Evolutionary conservation across 2,329 filamentous ascomycete species (phyloP), one percentile per base, ranked within the genome.

Genomic region (Beauveria sp.): DNA sequence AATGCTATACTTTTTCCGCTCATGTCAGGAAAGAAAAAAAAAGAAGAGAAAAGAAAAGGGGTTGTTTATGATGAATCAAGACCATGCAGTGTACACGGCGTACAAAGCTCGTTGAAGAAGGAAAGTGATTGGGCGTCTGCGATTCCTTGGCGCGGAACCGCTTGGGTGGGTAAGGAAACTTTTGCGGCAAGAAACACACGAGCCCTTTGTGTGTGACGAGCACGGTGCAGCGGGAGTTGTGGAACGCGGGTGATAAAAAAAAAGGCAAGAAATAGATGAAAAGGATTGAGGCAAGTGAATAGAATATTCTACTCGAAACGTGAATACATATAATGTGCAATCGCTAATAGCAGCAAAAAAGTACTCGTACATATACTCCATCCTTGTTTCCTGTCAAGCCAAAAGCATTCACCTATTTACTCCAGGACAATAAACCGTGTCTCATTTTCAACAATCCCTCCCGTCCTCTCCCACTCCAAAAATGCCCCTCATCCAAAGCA

Each of bases 331-430:
- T 34, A 40, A 46, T 49, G 45, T 49, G 16, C 5, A 38, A 42
- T 49, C 55, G 55, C 55, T 58, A 58, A 58, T n/a, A 58, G 55
- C 55, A 58, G 49, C 34, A 20, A 34, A 34, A 38, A 40, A 5
- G 22, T 48, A 10, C 5, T 40, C 28, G 3, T 40, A n/a, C 43
- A 45, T 9, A 26, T 26, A 58, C 43, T 58, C 55, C 55, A 24
- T 24, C 45, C 55, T 40, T 34, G 14, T 40, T 49, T 31, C 28
- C 16, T 10, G n/a, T 16, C 28, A 18, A 57, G 20, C 12, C 24
- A 28, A 50, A 50, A 50, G 26, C 2, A 34, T 5, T 38, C 34
- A 38, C 34, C 34, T 14, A 16, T 14, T 16, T 38, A 38, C 34
- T 38, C 34, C 12, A 28, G 12, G 18, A 50, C 48, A n/a, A 18